Conservation (phyloP, 2,329 filamentous ascomycete genomes). For the Claviceps spartinae region DNA sequence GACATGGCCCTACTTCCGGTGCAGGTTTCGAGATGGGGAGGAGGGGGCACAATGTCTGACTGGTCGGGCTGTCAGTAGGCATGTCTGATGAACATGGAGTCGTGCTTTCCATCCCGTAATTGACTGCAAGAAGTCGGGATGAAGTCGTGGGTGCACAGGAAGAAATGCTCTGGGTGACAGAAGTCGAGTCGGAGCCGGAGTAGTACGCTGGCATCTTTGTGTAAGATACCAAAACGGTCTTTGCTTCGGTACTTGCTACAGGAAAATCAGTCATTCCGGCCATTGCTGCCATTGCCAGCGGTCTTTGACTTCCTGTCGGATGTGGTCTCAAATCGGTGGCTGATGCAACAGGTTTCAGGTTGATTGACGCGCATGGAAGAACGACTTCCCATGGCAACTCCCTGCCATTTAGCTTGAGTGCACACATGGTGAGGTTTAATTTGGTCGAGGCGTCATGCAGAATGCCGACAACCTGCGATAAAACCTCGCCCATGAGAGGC, state of each 20-base stretch:
- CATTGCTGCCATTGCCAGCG: neutral
- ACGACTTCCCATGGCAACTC: constrained; percentile 7
- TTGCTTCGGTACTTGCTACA: neutral
- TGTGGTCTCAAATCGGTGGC: constrained; percentile 3
- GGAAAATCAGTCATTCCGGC: constrained; percentile 1
- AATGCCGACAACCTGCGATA: constrained; percentile 12
- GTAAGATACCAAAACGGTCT: neutral
- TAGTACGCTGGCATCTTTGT: neutral
- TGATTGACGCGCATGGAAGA: constrained; percentile 9
- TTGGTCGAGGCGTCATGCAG: constrained; percentile 9
- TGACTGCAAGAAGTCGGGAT: neutral
- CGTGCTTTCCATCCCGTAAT: neutral
- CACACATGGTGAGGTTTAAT: constrained; percentile 10
- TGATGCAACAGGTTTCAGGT: neutral
- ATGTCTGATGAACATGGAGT: neutral
- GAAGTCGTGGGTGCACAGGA: neutral
- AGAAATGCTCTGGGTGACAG: neutral
- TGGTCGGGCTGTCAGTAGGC: neutral
- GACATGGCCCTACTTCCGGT: constrained; percentile 11
- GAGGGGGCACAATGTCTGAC: neutral
- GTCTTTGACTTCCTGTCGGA: neutral
- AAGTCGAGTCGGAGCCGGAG: no score
- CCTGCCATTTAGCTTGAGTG: constrained; percentile 6
- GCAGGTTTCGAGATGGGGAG: neutral
- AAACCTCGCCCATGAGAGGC: constrained; percentile 7